phyloP scores from a whole-genome alignment of 2,329 filamentous ascomycete species.

The Venturia nashicola region DNA sequence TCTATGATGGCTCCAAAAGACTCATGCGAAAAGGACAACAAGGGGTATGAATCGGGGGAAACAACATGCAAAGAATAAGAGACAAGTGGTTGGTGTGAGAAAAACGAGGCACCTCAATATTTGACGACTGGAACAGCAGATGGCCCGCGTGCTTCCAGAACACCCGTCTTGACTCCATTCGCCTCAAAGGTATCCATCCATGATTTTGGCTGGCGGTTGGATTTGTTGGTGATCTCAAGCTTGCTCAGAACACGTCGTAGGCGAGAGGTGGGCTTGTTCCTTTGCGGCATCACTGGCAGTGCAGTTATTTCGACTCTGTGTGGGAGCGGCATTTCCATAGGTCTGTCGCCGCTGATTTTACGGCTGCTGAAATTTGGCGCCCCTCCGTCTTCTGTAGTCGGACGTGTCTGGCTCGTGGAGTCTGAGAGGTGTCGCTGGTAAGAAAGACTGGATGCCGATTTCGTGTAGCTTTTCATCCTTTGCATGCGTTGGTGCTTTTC shows the following conservation, averaged over 20 bases:
- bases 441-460: not conserved
- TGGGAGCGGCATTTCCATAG: not conserved
- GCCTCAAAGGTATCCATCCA: constrained; percentile 6
- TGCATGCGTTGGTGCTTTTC: not conserved
- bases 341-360: constrained; percentile 4
- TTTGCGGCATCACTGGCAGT: constrained; percentile 6
- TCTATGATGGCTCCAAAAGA: not conserved
- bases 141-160: not conserved
- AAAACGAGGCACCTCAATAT: not conserved
- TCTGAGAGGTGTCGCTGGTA: not conserved
- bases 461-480: not conserved
- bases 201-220: not conserved
- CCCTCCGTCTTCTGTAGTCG: not conserved
- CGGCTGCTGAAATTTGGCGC: not conserved
- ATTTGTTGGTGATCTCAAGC: constrained; percentile 3
- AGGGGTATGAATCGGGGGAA: not conserved
- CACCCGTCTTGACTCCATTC: constrained; percentile 1
- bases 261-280: not conserved
- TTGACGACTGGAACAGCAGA: not conserved
- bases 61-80: not conserved
- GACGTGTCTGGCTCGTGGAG: not conserved
- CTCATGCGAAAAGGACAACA: not conserved
- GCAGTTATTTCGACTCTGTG: constrained; percentile 2
- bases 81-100: not conserved
- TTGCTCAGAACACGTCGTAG: constrained; percentile 9